phyloP scores from a whole-genome alignment of 176 grass and related monocot genomes.

The Microstegium vimineum region DNA sequence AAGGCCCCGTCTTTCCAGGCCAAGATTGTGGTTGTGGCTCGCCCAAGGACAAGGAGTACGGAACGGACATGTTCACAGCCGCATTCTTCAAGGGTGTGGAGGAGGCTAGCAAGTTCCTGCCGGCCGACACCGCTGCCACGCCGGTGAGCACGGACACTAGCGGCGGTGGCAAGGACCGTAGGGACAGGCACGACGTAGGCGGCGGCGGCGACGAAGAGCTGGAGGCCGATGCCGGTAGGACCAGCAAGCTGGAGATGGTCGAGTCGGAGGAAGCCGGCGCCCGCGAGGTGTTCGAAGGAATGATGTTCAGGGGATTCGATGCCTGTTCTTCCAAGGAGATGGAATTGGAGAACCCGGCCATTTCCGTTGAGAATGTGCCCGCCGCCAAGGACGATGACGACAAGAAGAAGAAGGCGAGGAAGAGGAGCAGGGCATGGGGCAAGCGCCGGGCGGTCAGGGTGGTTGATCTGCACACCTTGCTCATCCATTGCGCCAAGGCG shows the following conservation, averaged over 20 bases:
- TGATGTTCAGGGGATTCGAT: slow-evolving; percentile 26
- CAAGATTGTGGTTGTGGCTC: no score
- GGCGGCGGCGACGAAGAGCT: slow-evolving; percentile 12
- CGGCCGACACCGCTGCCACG: not conserved
- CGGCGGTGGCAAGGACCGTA: slow-evolving; percentile 24
- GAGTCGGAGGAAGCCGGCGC: slow-evolving; percentile 40
- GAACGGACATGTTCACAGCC: slow-evolving; percentile 22
- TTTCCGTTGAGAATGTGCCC: not conserved
- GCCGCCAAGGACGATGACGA: not conserved
- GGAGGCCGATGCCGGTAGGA: slow-evolving; percentile 37
- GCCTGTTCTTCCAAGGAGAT: not conserved
- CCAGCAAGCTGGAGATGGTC: slow-evolving; percentile 33
- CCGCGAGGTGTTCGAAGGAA: slow-evolving; percentile 68
- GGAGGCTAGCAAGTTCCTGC: slow-evolving; percentile 52
- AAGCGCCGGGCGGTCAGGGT: not conserved
- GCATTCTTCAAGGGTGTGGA: slow-evolving; percentile 39
- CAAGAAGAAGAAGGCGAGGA: slow-evolving; percentile 1
- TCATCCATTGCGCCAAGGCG: slow-evolving; percentile 55
- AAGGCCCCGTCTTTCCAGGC: not conserved
- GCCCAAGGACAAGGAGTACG: not conserved
- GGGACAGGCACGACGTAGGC: slow-evolving; percentile 1
- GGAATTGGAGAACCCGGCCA: not conserved
- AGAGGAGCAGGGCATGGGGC: not conserved
- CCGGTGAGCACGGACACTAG: not conserved
- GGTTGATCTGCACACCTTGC: slow-evolving; percentile 55